These are phyloP conservation scores for Phytophthora citricola DNA, from an alignment of 352 stramenopile genomes.

Conservation along the genomic window DNA sequence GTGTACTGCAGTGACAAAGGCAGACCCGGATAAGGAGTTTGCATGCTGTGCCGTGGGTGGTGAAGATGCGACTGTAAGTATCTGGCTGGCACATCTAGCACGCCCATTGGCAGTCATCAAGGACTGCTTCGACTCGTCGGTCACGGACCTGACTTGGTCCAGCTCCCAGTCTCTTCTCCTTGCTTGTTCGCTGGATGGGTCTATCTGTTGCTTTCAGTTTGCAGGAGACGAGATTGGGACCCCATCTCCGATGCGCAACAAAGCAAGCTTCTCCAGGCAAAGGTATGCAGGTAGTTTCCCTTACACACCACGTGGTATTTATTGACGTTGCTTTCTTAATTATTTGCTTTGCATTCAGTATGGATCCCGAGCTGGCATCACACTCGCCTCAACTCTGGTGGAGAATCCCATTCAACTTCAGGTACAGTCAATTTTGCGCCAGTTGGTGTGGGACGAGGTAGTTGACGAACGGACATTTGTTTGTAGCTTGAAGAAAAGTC, in stretches of 20 bases:
- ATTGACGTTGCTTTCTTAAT: conserved; percentile 1
- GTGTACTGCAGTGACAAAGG: conserved; percentile 49
- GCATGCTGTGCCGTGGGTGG: conserved; percentile 85
- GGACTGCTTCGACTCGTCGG: conserved; percentile 84
- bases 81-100: conserved; percentile 84
- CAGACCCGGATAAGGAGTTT: conserved; percentile 78
- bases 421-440: conserved; percentile 30
- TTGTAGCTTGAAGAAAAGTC: conserved; percentile 75
- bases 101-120: conserved; percentile 82
- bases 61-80: conserved; percentile 86
- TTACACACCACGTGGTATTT: too few species aligned
- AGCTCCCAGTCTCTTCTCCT: conserved; percentile 65
- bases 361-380: conserved; percentile 80
- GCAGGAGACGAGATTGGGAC: conserved; percentile 64
- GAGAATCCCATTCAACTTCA: conserved; percentile 85
- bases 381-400: conserved; percentile 76
- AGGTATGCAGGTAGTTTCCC: conserved; percentile 39
- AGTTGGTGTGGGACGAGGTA: conserved; percentile 14
- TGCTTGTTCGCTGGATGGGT: conserved; percentile 78
- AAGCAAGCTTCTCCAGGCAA: conserved; percentile 83
- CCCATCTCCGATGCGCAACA: conserved; percentile 74
- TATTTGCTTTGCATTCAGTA: conserved; percentile 53
- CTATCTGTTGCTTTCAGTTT: conserved; percentile 89
- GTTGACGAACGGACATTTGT: conserved; percentile 4
- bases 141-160: conserved; percentile 85